Base-by-base conservation (phyloP, 1,284 basidiomycete genomes). In the Mycena sp. region DNA sequence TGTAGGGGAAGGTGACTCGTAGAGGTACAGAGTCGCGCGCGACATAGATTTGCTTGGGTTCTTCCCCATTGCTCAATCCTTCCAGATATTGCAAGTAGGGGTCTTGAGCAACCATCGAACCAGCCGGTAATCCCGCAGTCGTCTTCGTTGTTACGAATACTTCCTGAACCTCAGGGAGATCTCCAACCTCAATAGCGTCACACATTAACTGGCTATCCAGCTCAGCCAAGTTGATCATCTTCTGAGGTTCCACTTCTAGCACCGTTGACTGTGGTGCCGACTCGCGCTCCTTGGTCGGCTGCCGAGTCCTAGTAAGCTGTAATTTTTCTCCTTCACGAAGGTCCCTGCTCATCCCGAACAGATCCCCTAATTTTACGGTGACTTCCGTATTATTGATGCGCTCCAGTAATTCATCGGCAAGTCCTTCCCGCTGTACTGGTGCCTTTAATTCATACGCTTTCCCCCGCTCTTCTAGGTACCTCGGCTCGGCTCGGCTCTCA, bases 121-220 rank as follows among this genome's bases (percentile, higher is more conserved):
- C 58, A 69, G 26, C 71, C 67, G 30, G 80, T 72, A 5, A 77
- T 78, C 50, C 50, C 2, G 52, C 50, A 11, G 40, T 9, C 9
- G 4, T 25, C 1, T 21, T 19, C 0, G 40, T 52, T 1, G 43
- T 52, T 1, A 60, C 58, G 40, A 60, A 60, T 3, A 53, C 58
- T 2, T 43, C 58, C 9, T 52, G 11, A 2, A 60, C 41, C 6
- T 53, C 41, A 3, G 50, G 58, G 16, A 60, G 45, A 17, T 45
- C 25, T 5, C 43, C 35, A 1, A 60, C 4, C 2, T 60, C 41
- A 16, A 60, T 4, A 1, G 58, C 50, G 25, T 60, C 28, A 5
- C 4, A n/a, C 10, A 17, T 30, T 2, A 53, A 21, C 32, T 51
- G 49, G 30, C 7, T 29, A 37, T 38, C 32, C 11, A 28, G 16